Percentiles rank a stretch among this genome's conserved stretches.
phyloP scores from a whole-genome alignment of 148 eudicot genomes.

The Chenopodium formosanum region DNA sequence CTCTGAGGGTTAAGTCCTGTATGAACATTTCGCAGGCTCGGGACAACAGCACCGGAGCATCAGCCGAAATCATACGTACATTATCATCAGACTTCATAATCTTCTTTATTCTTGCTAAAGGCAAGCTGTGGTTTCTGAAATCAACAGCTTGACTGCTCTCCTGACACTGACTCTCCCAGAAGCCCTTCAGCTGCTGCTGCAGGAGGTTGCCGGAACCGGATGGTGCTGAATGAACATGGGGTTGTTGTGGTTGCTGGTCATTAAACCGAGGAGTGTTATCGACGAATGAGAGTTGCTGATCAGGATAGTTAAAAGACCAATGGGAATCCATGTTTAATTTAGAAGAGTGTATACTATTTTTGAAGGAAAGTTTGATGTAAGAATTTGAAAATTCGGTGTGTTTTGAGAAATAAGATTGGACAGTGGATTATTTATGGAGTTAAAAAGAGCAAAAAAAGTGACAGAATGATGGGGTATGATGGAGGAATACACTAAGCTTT shows the following conservation, averaged over 20 bases:
- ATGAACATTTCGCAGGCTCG: conserved; percentile 50
- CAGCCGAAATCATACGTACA: conserved; percentile 52
- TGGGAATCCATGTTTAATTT: conserved; percentile 16
- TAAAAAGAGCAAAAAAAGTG: conserved; percentile 1
- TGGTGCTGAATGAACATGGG: not conserved
- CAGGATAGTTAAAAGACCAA: conserved; percentile 1
- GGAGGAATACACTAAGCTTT: not conserved
- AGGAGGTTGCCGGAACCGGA: not conserved
- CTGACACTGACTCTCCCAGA: conserved; percentile 36
- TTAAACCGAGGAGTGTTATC: not conserved
- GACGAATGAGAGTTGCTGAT: not conserved
- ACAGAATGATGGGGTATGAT: conserved; percentile 16
- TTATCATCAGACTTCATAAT: conserved; percentile 49
- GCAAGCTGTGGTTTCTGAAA: conserved; percentile 41
- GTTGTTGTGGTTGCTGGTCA: conserved; percentile 6
- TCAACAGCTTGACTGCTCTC: conserved; percentile 35
- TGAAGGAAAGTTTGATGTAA: not conserved
- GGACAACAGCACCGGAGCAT: conserved; percentile 45
- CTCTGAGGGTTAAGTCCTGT: conserved; percentile 41
- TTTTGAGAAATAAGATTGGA: not conserved
- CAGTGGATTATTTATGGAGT: conserved; percentile 7
- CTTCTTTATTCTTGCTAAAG: conserved; percentile 49
- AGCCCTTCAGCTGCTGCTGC: conserved; percentile 34
- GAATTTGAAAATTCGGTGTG: not conserved
- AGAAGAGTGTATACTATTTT: not conserved